Conservation (phyloP, 192 early-diverging fungal genomes). For the Podila horticola region DNA sequence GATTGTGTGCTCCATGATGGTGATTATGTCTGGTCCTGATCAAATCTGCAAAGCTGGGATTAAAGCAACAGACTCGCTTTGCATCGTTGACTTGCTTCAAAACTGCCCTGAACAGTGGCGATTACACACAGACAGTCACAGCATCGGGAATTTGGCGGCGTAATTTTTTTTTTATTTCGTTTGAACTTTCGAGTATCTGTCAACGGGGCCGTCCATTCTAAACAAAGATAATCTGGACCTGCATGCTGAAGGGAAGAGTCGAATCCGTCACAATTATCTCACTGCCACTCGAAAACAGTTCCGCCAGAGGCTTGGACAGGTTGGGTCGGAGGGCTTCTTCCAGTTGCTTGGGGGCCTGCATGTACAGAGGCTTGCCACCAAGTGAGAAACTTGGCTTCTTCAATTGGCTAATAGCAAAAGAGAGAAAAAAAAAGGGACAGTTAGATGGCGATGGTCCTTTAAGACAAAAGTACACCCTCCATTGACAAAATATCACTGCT, state of each 20-base stretch:
- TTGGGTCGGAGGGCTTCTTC: conserved; percentile 89
- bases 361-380: conserved; percentile 75
- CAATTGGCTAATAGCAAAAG: conserved; percentile 76
- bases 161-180: background rate
- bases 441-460: background rate
- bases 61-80: no score
- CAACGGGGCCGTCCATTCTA: no score
- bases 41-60: no score
- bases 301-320: conserved; percentile 72
- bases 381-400: conserved; percentile 81
- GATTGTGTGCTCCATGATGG: no score
- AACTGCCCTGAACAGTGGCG: no score
- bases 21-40: no score
- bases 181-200: no score
- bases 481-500: background rate
- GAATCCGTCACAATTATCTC: conserved; percentile 88
- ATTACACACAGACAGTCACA: no score
- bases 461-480: background rate
- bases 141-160: no score
- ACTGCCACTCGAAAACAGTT: conserved; percentile 74
- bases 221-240: conserved; percentile 13
- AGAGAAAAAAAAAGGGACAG: background rate
- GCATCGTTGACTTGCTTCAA: no score
- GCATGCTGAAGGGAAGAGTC: conserved; percentile 68
- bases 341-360: conserved; percentile 84